Conservation (phyloP, 192 early-diverging fungal species). For the Coemansia sp. region DNA sequence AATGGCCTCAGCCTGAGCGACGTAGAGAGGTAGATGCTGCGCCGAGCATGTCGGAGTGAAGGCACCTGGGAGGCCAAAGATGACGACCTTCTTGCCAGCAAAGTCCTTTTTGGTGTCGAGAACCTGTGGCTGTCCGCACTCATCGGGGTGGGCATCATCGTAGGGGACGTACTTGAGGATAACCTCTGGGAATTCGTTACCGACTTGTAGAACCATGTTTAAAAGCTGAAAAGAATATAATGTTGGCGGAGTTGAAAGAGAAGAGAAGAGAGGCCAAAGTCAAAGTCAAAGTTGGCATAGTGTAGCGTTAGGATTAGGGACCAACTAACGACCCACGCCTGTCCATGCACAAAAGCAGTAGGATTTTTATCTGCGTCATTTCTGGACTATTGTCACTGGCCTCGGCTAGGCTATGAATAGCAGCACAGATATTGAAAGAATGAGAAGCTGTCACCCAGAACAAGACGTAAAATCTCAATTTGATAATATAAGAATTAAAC, state of each 20-base stretch:
- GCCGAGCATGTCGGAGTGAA: slow-evolving; percentile 48
- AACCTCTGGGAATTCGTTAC: slow-evolving; percentile 61
- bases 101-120: slow-evolving; percentile 51
- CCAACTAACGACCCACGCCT: no score
- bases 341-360: no score
- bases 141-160: slow-evolving; percentile 51
- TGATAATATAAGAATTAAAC: no score
- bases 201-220: slow-evolving; percentile 46
- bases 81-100: slow-evolving; percentile 47
- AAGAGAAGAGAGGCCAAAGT: neutral
- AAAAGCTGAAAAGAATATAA: neutral
- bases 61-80: slow-evolving; percentile 45
- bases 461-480: no score
- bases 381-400: no score
- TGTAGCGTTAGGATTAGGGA: no score
- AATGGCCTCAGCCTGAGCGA: slow-evolving; percentile 29
- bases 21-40: slow-evolving; percentile 37
- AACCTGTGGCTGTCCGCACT: slow-evolving; percentile 38
- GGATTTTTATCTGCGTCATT: no score
- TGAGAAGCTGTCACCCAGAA: no score
- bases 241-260: neutral
- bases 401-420: no score
- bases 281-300: no score
- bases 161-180: slow-evolving; percentile 61
- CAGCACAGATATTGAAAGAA: no score